phyloP scores from a whole-genome alignment of 805 yeast genomes.

The Yamadazyma akitaensis region DNA sequence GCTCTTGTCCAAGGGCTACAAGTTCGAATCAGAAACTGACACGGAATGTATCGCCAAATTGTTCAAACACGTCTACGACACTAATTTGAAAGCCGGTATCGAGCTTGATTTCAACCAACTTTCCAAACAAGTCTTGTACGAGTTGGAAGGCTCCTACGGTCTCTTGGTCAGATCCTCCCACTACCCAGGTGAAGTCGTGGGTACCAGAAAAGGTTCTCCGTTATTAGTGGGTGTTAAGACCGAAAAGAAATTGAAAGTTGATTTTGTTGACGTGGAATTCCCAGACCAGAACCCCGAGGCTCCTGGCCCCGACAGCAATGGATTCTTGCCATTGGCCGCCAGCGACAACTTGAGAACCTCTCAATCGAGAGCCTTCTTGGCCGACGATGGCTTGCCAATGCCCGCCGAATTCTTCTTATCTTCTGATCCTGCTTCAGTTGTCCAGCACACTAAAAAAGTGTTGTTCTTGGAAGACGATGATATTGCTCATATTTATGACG shows the following conservation, averaged over 20 bases:
- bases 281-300: conserved; percentile 52
- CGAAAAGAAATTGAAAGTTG: conserved; percentile 91
- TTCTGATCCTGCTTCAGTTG: conserved; percentile 95
- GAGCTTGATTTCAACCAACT: conserved; percentile 86
- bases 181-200: conserved; percentile 93
- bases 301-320: conserved; percentile 15
- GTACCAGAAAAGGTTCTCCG: conserved; percentile 98
- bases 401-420: conserved; percentile 95
- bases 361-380: conserved; percentile 93
- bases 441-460: conserved; percentile 96
- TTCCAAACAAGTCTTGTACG: conserved; percentile 87
- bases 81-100: conserved; percentile 65
- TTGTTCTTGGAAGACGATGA: conserved; percentile 96
- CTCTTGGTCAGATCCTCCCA: conserved; percentile 85
- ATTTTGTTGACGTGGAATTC: conserved; percentile 97
- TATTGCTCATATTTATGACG: conserved; percentile 96
- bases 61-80: conserved; percentile 85
- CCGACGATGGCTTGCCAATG: conserved; percentile 89
- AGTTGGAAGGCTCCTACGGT: conserved; percentile 97
- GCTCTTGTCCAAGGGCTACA: conserved; percentile 72
- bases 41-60: conserved; percentile 97
- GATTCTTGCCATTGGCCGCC: conserved; percentile 49
- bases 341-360: conserved; percentile 73
- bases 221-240: conserved; percentile 95
- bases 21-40: conserved; percentile 91